These are phyloP conservation scores for Puccinia polysora DNA, from an alignment of 1,284 basidiomycete species.

Conservation along the genomic window DNA sequence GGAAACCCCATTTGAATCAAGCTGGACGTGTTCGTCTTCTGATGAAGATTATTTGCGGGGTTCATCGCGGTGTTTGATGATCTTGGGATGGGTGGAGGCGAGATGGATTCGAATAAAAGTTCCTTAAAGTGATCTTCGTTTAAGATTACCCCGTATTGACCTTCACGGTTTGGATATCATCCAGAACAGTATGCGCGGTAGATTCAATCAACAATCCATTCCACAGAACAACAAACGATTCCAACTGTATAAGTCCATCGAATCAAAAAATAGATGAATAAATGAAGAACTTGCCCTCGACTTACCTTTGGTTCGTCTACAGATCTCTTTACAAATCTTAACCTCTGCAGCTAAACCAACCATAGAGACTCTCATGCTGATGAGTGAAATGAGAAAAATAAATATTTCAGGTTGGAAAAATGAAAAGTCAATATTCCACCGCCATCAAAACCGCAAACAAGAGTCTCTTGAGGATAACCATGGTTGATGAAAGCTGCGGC, in stretches of 20 bases:
- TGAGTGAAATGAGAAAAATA: too few relatives aligned
- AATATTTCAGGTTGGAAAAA: too few relatives aligned
- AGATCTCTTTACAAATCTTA: constrained; percentile 86
- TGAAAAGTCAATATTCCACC: too few relatives aligned
- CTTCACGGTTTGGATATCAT: constrained; percentile 54
- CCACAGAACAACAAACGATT: neutral
- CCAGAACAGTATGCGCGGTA: constrained; percentile 43
- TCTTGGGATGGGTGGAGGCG: constrained; percentile 70
- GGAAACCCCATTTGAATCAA: constrained; percentile 99
- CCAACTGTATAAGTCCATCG: neutral
- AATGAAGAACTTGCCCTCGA: constrained; percentile 57
- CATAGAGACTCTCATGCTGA: constrained; percentile 82
- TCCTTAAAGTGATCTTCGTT: constrained; percentile 97
- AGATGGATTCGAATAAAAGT: constrained; percentile 88
- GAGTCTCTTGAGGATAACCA: neutral
- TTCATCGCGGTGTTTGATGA: constrained; percentile 56
- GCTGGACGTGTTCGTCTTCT: constrained; percentile 1
- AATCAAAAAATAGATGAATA: neutral
- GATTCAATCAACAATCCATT: neutral
- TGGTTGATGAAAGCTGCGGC: too few relatives aligned
- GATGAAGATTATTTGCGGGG: constrained; percentile 66
- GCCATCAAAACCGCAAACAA: too few relatives aligned
- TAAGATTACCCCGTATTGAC: constrained; percentile 87
- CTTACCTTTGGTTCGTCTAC: constrained; percentile 44
- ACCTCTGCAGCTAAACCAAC: constrained; percentile 92